Base-by-base conservation (phyloP, 306 rosid genomes). In the Chamaecrista fasciculata region DNA sequence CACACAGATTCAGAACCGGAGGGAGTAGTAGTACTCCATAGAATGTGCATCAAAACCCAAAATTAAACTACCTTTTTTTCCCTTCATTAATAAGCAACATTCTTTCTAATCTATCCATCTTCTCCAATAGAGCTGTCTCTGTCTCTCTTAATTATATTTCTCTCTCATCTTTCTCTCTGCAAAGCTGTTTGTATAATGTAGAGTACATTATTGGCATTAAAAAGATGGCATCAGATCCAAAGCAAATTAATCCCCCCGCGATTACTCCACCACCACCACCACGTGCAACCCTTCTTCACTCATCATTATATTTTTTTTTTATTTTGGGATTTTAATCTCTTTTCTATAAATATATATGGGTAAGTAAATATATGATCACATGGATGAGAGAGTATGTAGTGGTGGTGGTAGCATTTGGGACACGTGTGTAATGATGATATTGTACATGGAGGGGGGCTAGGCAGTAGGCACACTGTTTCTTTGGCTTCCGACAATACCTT, bases 161-260 rank as follows among this genome's bases (percentile, higher is more conserved):
- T 44, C 20, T 6, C 26, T 11, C 0, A 2, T 4, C 16, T 24
- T 63, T 40, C 69, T 26, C 28, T 31, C n/a, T n/a, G 19, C 43
- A 47, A 20, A n/a, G n/a, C n/a, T n/a, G n/a, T n/a, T n/a, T n/a
- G n/a, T n/a, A n/a, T n/a, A n/a, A n/a, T n/a, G n/a, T n/a, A n/a
- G n/a, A n/a, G n/a, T n/a, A n/a, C n/a, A n/a, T 26, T 62, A 72
- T 10, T 61, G 11, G 19, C 43, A 39, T 28, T 49, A 25, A 61
- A 72, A 68, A 44, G 21, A 12, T 21, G 76, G 86, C 89, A 64
- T 59, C 98, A 89, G 95, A 92, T 92, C 98, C 96, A 73, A 84
- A 81, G 87, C 83, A 76, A 81, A 56, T 49, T 77, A 71, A 77
- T 58, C 66, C 64, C 36, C 10, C 16, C 61, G 53, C 61, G 66